Percentiles rank a stretch among this genome's conserved stretches.
Evolutionary conservation across 1,284 basidiomycete genomes (phyloP).

Genomic region (Ceratobasidium sp.): DNA sequence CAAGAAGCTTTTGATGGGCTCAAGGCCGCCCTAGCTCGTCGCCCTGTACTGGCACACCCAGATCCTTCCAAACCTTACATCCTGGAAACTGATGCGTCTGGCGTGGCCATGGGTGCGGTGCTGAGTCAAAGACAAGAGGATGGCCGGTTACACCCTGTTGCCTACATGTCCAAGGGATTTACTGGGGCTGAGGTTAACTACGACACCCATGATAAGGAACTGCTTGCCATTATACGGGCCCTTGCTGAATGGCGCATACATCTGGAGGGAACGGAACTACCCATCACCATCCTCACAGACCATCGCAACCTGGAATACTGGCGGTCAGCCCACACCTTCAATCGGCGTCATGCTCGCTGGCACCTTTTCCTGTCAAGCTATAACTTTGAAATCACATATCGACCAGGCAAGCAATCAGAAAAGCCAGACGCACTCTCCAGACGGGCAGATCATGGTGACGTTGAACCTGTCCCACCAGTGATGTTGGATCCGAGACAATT

Average conservation of each 20-base stretch:
- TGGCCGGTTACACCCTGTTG: slow-evolving; percentile 43
- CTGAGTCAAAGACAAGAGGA: slow-evolving; percentile 46
- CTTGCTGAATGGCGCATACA: slow-evolving; percentile 49
- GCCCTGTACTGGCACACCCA: slow-evolving; percentile 22
- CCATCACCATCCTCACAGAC: slow-evolving; percentile 55
- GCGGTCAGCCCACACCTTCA: too few species aligned
- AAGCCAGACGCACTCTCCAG: too few species aligned
- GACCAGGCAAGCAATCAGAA: too few species aligned
- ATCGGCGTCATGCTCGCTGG: background rate
- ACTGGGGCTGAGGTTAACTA: slow-evolving; percentile 53
- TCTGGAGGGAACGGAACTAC: slow-evolving; percentile 50
- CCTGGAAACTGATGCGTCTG: slow-evolving; percentile 35
- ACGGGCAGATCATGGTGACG: too few species aligned
- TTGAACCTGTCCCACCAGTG: too few species aligned
- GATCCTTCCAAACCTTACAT: slow-evolving; percentile 4
- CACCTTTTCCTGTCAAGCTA: background rate
- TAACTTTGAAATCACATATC: background rate
- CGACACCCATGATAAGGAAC: slow-evolving; percentile 53
- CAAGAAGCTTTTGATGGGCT: slow-evolving; percentile 50
- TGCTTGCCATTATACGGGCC: slow-evolving; percentile 46
- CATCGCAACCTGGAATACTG: slow-evolving; percentile 59
- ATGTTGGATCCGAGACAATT: too few species aligned
- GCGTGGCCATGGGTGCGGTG: slow-evolving; percentile 30
- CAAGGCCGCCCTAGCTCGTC: slow-evolving; percentile 42
- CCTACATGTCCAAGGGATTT: slow-evolving; percentile 27